These are phyloP conservation scores for Maudiozyma barnettii DNA, from an alignment of 805 yeast species.

Conservation along the genomic window DNA sequence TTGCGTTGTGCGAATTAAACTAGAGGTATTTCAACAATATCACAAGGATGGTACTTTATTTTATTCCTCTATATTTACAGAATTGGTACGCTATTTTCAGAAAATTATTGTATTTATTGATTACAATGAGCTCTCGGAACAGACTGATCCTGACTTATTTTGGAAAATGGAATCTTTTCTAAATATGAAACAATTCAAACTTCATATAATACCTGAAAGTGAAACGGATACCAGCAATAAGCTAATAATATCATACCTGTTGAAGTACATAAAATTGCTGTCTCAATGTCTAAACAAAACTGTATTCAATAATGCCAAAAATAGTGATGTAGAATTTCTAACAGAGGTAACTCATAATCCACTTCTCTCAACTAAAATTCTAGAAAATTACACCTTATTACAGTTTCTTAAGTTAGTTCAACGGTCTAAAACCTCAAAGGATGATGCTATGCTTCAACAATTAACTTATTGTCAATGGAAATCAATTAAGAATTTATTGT, in stretches of 20 bases:
- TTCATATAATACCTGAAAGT: conserved; percentile 3
- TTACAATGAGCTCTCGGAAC: conserved; percentile 7
- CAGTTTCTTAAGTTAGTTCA: neutral
- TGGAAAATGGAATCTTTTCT: conserved; percentile 18
- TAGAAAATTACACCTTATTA: neutral
- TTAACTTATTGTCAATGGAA: neutral
- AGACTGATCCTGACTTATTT: conserved; percentile 14
- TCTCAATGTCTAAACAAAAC: neutral
- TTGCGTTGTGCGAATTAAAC: conserved; percentile 13
- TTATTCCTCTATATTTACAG: conserved; percentile 8
- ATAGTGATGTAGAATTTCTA: neutral
- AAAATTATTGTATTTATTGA: conserved; percentile 13
- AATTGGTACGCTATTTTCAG: conserved; percentile 9
- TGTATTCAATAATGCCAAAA: neutral
- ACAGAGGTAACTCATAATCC: neutral
- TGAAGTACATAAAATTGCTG: neutral
- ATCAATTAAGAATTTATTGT: neutral
- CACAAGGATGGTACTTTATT: conserved; percentile 3
- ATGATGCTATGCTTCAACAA: neutral
- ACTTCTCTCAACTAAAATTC: neutral
- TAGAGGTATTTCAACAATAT: conserved; percentile 16
- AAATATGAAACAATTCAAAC: conserved; percentile 4
- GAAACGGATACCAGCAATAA: neutral
- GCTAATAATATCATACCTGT: neutral
- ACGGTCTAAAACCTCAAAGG: neutral